Evolutionary conservation across 2,329 filamentous ascomycete species (phyloP).

Genomic region (Penicillium sp.): DNA sequence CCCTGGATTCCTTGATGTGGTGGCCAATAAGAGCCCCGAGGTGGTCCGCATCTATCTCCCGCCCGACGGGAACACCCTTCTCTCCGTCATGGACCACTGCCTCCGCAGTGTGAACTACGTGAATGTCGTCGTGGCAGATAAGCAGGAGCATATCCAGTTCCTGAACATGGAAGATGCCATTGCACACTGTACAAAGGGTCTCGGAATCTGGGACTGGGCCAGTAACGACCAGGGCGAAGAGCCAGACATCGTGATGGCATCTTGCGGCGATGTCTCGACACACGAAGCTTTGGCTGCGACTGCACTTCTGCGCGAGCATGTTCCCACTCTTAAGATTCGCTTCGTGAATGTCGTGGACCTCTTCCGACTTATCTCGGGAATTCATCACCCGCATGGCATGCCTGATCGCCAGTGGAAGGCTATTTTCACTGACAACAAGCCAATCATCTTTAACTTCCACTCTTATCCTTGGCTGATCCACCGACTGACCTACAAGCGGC

Average conservation of each 20-base stretch:
- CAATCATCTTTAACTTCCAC: slow-evolving; percentile 82
- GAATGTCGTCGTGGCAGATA: slow-evolving; percentile 78
- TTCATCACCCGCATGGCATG: slow-evolving; percentile 72
- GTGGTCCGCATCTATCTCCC: slow-evolving; percentile 80
- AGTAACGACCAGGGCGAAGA: slow-evolving; percentile 68
- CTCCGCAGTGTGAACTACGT: slow-evolving; percentile 74
- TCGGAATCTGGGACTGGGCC: slow-evolving; percentile 76
- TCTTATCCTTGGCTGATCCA: slow-evolving; percentile 80
- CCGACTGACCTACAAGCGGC: slow-evolving; percentile 72
- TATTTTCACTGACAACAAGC: slow-evolving; percentile 70
- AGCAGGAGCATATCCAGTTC: slow-evolving; percentile 76
- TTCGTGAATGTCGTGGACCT: slow-evolving; percentile 80
- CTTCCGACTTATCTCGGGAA: slow-evolving; percentile 72
- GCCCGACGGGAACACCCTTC: slow-evolving; percentile 74
- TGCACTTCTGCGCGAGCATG: slow-evolving; percentile 68
- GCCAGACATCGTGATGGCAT: slow-evolving; percentile 74
- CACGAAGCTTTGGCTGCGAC: slow-evolving; percentile 74
- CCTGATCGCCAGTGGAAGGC: slow-evolving; percentile 64
- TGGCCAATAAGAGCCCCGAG: slow-evolving; percentile 77
- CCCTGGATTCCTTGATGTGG: slow-evolving; percentile 75
- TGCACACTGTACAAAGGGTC: slow-evolving; percentile 74
- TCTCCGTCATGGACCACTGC: slow-evolving; percentile 75
- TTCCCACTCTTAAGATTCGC: slow-evolving; percentile 72
- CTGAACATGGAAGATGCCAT: slow-evolving; percentile 72
- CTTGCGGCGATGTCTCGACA: slow-evolving; percentile 72